Percentiles rank a stretch among this genome's conserved stretches.
phyloP scores from a whole-genome alignment of 1,139 yeast genomes.

The Hemisphaericaspora xylanilytica region DNA sequence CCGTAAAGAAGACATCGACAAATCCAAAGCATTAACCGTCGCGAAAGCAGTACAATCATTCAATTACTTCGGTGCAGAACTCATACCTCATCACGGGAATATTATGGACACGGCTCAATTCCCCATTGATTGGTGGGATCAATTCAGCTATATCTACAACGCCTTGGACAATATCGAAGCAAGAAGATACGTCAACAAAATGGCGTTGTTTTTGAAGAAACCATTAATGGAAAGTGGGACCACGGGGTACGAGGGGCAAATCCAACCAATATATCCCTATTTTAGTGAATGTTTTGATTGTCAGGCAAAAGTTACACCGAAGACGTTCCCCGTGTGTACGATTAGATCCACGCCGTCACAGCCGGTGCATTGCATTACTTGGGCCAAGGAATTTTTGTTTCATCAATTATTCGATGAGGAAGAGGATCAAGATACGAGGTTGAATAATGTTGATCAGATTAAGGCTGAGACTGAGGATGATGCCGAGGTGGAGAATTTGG shows the following conservation, averaged over 20 bases:
- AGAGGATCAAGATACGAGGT: slow-evolving; percentile 27
- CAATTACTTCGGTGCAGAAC: slow-evolving; percentile 63
- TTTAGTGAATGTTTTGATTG: slow-evolving; percentile 93
- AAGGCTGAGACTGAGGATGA: slow-evolving; percentile 47
- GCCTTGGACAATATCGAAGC: slow-evolving; percentile 96
- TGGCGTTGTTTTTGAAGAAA: slow-evolving; percentile 68
- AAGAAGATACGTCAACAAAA: slow-evolving; percentile 80
- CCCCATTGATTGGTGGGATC: slow-evolving; percentile 77
- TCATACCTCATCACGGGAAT: slow-evolving; percentile 83
- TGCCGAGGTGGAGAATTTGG: slow-evolving; percentile 65
- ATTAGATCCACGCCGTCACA: slow-evolving; percentile 95
- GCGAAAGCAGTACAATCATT: slow-evolving; percentile 76
- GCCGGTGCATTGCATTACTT: slow-evolving; percentile 93
- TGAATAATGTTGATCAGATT: slow-evolving; percentile 30
- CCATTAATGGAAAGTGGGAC: slow-evolving; percentile 95
- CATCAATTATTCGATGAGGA: slow-evolving; percentile 72
- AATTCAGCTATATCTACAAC: slow-evolving; percentile 77
- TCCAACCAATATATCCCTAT: slow-evolving; percentile 85
- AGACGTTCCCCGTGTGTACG: slow-evolving; percentile 92
- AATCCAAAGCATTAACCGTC: slow-evolving; percentile 81
- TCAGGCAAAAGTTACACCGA: slow-evolving; percentile 81
- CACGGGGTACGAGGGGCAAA: slow-evolving; percentile 91
- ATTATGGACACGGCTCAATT: slow-evolving; percentile 75
- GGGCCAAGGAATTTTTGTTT: slow-evolving; percentile 94
- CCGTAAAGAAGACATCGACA: slow-evolving; percentile 80